Conservation (phyloP, 371 early-diverging fungal species). For the Mucor irregularis region DNA sequence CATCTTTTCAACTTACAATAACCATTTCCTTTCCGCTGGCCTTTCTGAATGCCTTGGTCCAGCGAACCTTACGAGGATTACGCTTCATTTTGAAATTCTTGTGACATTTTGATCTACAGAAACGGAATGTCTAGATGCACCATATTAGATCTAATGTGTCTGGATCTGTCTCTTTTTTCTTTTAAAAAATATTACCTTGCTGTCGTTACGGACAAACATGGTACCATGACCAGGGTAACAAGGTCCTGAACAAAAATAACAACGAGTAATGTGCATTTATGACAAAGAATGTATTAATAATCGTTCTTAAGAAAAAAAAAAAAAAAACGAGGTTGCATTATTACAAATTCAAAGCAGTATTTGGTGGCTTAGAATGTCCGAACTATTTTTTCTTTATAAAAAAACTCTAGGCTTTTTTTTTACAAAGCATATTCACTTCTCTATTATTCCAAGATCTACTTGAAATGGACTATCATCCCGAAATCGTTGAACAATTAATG, state of each 20-base stretch:
- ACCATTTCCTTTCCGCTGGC: conserved; percentile 98
- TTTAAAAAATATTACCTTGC: conserved; percentile 71
- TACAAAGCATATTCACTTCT: not conserved
- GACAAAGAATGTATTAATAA: not conserved
- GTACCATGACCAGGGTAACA: conserved; percentile 99
- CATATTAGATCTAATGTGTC: conserved; percentile 1
- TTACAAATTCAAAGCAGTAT: not conserved
- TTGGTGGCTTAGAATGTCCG: not conserved
- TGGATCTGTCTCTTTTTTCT: no score
- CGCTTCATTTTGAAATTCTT: conserved; percentile 99
- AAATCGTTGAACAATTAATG: conserved; percentile 53
- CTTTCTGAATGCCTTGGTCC: conserved; percentile 99
- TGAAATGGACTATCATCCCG: conserved; percentile 51
- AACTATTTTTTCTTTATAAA: not conserved
- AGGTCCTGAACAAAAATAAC: conserved; percentile 98
- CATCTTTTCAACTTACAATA: conserved; percentile 77
- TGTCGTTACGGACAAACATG: conserved; percentile 98
- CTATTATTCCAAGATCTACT: not conserved
- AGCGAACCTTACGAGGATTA: conserved; percentile 98
- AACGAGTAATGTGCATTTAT: conserved; percentile 97
- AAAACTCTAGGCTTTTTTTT: not conserved
- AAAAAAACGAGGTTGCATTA: not conserved
- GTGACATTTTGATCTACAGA: conserved; percentile 99
- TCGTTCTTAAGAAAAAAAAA: not conserved
- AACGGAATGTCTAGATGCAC: conserved; percentile 82